Base-by-base conservation (phyloP, 495 filamentous ascomycete species). In the Chaetomium fimeti region DNA sequence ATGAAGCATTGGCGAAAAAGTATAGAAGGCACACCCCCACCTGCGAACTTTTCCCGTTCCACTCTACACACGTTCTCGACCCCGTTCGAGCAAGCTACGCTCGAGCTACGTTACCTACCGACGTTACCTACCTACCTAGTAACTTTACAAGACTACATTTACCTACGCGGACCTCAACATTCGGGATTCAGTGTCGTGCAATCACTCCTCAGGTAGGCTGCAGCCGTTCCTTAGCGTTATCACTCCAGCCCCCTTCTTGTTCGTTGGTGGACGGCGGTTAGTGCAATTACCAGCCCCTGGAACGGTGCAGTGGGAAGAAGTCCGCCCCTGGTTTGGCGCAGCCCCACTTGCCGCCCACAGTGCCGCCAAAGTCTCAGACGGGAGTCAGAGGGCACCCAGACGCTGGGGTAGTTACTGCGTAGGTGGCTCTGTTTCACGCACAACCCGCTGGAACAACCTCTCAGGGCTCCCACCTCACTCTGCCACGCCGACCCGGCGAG, bases 341-440 rank as follows among this genome's bases (percentile, higher is more conserved):
- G 59, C 59, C 59, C 59, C 59, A 61, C 59, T 61, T 61, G 47
- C 59, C 59, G 58, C 59, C 32, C 59, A 61, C 42, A 3, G 24
- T 15, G 42, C 32, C 47, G 38, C 55, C 59, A 45, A 45, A 40
- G 48, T 51, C 6, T 43, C 40, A 43, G n/a, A n/a, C n/a, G n/a
- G 24, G 58, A 49, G 58, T 49, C 58, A 51, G 27, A 60, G 27
- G 43, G 43, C 45, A 28, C 42, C 28, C 12, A 43, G 57, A 40
- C 29, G 8, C 18, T 55, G 53, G 4, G 13, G 3, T 13, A 3
- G 12, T 45, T n/a, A 15, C 52, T n/a, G n/a, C n/a, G n/a, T n/a
- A 12, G 29, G 32, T 24, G 29, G 29, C 29, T 32, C 18, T n/a
- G 27, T 16, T n/a, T 7, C 27, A 16, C 28, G 18, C 28, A 32